Evolutionary conservation across 129 eudicot genomes (phyloP).

Genomic region (Pittosporum tobira): DNA sequence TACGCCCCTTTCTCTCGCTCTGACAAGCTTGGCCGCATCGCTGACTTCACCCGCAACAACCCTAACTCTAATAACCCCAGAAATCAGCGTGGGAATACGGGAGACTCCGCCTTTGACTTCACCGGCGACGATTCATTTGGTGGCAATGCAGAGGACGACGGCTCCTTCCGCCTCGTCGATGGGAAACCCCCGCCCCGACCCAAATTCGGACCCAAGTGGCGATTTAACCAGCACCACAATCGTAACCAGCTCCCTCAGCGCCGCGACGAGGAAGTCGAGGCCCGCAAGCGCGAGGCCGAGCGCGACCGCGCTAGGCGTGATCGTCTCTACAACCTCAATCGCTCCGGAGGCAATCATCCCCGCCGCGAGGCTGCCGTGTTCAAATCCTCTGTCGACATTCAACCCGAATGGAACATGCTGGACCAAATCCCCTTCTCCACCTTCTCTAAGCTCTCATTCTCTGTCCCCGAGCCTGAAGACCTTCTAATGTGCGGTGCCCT

Average conservation of each 20-base stretch:
- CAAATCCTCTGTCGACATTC: conserved; percentile 71
- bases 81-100: conserved; percentile 9
- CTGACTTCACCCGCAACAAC: conserved; percentile 64
- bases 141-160: conserved; percentile 45
- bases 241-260: conserved; percentile 66
- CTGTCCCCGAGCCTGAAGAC: conserved; percentile 70
- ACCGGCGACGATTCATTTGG: conserved; percentile 58
- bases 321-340: conserved; percentile 38
- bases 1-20: conserved; percentile 83
- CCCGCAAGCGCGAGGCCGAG: conserved; percentile 60
- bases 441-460: conserved; percentile 45
- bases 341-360: conserved; percentile 29
- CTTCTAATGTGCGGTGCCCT: conserved; percentile 46
- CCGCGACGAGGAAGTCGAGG: conserved; percentile 65
- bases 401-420: conserved; percentile 87
- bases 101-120: conserved; percentile 68
- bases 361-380: conserved; percentile 58
- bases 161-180: conserved; percentile 75
- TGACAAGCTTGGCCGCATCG: conserved; percentile 70
- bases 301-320: conserved; percentile 66
- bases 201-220: conserved; percentile 61
- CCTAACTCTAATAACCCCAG: conserved; percentile 20
- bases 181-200: conserved; percentile 65
- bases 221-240: conserved; percentile 34
- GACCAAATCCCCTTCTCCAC: conserved; percentile 78